Base-by-base conservation (phyloP, 2,329 filamentous ascomycete genomes). In the Dryadomyces quercivorus region DNA sequence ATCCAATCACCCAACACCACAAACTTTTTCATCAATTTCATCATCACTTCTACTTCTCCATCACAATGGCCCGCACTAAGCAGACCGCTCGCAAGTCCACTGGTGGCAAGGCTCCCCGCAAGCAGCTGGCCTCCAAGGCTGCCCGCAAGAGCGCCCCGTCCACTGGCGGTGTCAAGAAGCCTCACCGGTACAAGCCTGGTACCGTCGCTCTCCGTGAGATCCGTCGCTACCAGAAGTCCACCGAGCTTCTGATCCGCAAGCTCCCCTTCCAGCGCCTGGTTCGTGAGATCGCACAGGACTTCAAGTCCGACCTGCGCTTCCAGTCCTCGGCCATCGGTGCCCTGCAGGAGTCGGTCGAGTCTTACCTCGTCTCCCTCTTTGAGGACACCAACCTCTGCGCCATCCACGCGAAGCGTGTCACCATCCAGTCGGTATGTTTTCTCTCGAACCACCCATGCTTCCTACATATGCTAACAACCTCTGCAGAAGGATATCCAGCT, bases 121-220 rank as follows among this genome's bases (percentile, higher is more conserved):
- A 98, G 88, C 91, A 96, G 84, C 90, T 97, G 69, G 92, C 92
- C 66, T 95, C 91, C 81, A 96, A 96, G 88, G 93, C 92, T 64
- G 92, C 93, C 68, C 91, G 93, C 79, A 98, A 98, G 85, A 90
- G 86, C 66, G 92, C 93, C 59, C 93, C 93, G 65, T 95, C 90
- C 60, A 97, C 93, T 72, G 93, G 92, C 67, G 87, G 87, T 84
- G 87, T 92, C 82, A 93, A 93, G 87, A 93, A 93, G 86, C 88
- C 88, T 75, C 87, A 91, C 77, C 81, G 87, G 68, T 75, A 91
- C 73, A 91, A 90, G 86, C 87, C 87, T 69, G 86, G 86, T 81
- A 95, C 93, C 69, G 87, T 95, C 75, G 92, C 92, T 81, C 86
- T 97, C 67, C 88, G 90, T 82, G 93, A 98, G 78, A 98, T 98